phyloP scores from a whole-genome alignment of 768 basidiomycete genomes.

The Boletus rufocinnamomeus region DNA sequence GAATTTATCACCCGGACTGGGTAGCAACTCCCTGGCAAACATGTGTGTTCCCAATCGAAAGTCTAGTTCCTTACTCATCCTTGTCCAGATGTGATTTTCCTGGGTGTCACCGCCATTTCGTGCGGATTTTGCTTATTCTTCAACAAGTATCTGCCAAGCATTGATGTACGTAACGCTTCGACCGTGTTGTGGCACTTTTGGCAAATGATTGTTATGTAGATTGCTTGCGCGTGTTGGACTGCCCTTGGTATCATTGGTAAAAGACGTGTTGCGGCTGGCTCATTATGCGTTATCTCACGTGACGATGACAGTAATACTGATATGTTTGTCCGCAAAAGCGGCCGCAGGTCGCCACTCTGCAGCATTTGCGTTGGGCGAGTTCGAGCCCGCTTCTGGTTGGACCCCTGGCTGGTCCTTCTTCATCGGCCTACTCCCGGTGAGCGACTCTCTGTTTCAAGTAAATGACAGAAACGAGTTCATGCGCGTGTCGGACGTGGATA shows the following conservation, averaged over 20 bases:
- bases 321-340: constrained; percentile 59
- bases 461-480: neutral
- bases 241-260: constrained; percentile 54
- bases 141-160: constrained; percentile 49
- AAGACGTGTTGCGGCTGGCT: neutral
- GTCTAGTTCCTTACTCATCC: constrained; percentile 2
- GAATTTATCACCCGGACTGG: constrained; percentile 61
- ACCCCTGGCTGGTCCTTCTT: constrained; percentile 69
- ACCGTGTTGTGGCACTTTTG: neutral
- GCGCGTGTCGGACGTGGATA: neutral
- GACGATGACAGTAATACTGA: constrained; percentile 49
- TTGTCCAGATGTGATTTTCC: constrained; percentile 52
- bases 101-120: constrained; percentile 50
- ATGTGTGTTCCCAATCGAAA: constrained; percentile 36
- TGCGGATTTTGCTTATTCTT: constrained; percentile 57
- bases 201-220: constrained; percentile 36
- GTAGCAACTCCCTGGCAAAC: constrained; percentile 61
- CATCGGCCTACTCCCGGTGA: constrained; percentile 60
- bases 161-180: constrained; percentile 43
- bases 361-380: constrained; percentile 57
- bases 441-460: constrained; percentile 10
- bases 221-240: constrained; percentile 64
- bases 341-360: constrained; percentile 54
- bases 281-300: constrained; percentile 11
- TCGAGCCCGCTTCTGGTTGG: constrained; percentile 70